Conservation (phyloP, 2,329 filamentous ascomycete genomes). For the Didymella exigua region DNA sequence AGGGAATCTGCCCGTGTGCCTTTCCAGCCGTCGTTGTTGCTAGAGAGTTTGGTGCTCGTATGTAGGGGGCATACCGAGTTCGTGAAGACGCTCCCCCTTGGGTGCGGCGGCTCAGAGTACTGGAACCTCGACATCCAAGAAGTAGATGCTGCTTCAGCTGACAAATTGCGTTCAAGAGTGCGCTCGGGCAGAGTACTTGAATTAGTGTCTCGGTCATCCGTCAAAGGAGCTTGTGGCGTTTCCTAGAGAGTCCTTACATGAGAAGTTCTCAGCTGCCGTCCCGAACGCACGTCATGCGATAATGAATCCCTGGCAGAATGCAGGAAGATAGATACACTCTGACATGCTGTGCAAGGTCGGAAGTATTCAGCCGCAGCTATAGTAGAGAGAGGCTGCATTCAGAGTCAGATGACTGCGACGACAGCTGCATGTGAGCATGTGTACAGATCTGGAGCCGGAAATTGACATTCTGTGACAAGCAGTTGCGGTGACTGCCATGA, state of each 20-base stretch:
- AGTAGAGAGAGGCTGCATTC: not conserved
- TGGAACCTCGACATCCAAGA: too few species aligned
- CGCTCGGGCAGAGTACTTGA: too few species aligned
- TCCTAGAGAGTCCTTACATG: not conserved
- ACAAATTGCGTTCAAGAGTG: too few species aligned
- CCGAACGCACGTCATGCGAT: not conserved
- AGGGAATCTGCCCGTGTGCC: too few species aligned
- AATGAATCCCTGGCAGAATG: not conserved
- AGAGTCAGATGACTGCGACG: not conserved
- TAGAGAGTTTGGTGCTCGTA: too few species aligned
- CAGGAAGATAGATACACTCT: not conserved
- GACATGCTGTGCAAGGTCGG: not conserved
- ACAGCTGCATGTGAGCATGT: not conserved
- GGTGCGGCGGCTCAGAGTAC: too few species aligned
- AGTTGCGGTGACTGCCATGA: not conserved
- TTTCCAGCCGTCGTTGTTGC: too few species aligned
- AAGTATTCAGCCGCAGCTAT: not conserved
- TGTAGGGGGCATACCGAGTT: too few species aligned
- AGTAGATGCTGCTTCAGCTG: too few species aligned
- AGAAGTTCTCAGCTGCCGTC: not conserved
- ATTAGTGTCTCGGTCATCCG: too few species aligned
- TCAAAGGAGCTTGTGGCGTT: too few species aligned
- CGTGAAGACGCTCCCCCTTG: too few species aligned
- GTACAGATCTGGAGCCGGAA: not conserved
- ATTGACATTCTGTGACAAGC: not conserved